Conservation (phyloP, 805 yeast genomes). For the Saccharomycopsis capsularis region DNA sequence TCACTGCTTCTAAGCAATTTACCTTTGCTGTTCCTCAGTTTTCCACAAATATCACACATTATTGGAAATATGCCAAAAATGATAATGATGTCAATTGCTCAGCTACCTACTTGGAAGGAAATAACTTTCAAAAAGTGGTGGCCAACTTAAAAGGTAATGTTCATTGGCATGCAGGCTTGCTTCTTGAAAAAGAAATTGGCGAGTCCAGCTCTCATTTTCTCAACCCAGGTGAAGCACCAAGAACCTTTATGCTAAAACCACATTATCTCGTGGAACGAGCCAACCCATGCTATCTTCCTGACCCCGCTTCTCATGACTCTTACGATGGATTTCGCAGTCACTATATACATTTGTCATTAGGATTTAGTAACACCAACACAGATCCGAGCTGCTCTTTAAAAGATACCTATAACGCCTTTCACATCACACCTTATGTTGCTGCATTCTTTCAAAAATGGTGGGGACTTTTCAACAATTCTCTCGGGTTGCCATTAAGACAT, state of each 20-base stretch:
- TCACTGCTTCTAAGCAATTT: constrained; percentile 50
- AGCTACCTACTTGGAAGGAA: background rate
- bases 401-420: constrained; percentile 52
- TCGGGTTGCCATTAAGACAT: constrained; percentile 68
- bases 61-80: constrained; percentile 2
- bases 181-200: constrained; percentile 56
- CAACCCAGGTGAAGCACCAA: constrained; percentile 33
- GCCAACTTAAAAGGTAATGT: constrained; percentile 64
- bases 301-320: constrained; percentile 46
- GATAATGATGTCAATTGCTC: background rate
- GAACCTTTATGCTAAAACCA: constrained; percentile 45
- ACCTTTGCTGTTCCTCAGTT: constrained; percentile 48
- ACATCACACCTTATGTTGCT: constrained; percentile 65
- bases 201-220: constrained; percentile 7
- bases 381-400: background rate
- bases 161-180: constrained; percentile 68
- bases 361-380: constrained; percentile 30
- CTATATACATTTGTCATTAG: constrained; percentile 50
- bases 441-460: constrained; percentile 76
- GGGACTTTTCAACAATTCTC: constrained; percentile 65
- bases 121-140: constrained; percentile 34
- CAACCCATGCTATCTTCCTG: constrained; percentile 44
- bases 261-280: constrained; percentile 60
- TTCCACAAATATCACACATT: constrained; percentile 19
- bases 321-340: constrained; percentile 55